Evolutionary conservation across 768 basidiomycete species (phyloP).

Genomic region (Rhodotorula kratochvilovae): DNA sequence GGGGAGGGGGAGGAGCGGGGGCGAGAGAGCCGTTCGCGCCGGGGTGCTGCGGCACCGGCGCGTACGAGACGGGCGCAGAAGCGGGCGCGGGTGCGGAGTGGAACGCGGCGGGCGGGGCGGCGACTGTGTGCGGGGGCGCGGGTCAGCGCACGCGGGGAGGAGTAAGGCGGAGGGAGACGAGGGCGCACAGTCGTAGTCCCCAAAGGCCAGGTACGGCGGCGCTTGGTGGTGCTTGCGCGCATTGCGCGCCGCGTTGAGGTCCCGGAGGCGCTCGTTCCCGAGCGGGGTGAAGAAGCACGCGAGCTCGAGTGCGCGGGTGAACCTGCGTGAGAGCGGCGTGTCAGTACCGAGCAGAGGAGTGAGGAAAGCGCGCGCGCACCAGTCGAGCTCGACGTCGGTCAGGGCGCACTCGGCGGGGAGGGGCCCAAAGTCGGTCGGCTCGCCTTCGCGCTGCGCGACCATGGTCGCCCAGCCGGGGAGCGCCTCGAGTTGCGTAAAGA

Average conservation of each 20-base stretch:
- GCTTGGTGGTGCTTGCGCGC: background rate
- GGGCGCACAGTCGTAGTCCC: conserved; percentile 13
- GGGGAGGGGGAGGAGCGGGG: background rate
- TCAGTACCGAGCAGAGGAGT: too few relatives aligned
- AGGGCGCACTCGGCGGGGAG: conserved; percentile 22
- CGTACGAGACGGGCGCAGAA: too few relatives aligned
- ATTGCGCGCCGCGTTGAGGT: conserved; percentile 12
- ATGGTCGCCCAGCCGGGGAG: conserved; percentile 26
- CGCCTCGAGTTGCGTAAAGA: conserved; percentile 34
- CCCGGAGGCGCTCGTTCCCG: conserved; percentile 10
- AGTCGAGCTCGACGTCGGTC: conserved; percentile 35
- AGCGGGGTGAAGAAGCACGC: conserved; percentile 39
- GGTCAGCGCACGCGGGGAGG: background rate
- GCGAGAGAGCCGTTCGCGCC: background rate
- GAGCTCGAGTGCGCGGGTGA: conserved; percentile 29
- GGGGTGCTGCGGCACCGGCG: too few relatives aligned
- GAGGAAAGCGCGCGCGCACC: conserved; percentile 1
- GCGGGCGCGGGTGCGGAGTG: too few relatives aligned
- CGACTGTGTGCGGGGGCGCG: background rate
- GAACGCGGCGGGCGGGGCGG: too few relatives aligned
- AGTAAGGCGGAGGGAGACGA: background rate
- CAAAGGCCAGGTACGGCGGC: background rate
- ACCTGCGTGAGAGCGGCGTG: background rate
- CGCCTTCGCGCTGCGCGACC: conserved; percentile 24
- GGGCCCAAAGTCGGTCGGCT: conserved; percentile 26